These are phyloP conservation scores for Camellia sinensis DNA, from an alignment of 148 eudicot genomes.

Conservation along the genomic window DNA sequence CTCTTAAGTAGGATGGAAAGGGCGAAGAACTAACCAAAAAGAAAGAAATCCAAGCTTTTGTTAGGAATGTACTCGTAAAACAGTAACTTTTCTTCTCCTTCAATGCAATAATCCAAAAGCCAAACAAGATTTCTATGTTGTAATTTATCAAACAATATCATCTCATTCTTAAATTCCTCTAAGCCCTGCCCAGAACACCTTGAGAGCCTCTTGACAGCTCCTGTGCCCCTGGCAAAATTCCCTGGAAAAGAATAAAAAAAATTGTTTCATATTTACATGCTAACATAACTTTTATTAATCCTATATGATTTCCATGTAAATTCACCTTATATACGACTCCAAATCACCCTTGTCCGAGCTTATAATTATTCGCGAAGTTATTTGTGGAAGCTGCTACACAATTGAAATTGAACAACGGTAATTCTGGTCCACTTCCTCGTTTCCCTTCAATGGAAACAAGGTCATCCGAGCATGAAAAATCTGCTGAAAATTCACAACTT, in stretches of 20 bases:
- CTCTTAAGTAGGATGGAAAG: not conserved
- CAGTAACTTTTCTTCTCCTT: slow-evolving; percentile 23
- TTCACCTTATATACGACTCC: slow-evolving; percentile 50
- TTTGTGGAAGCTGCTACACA: slow-evolving; percentile 36
- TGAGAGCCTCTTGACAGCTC: slow-evolving; percentile 26
- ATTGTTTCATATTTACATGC: not conserved
- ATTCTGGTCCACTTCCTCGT: slow-evolving; percentile 5
- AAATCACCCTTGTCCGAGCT: slow-evolving; percentile 56
- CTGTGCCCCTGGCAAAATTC: slow-evolving; percentile 16
- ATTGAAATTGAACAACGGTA: slow-evolving; percentile 31
- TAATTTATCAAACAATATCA: slow-evolving; percentile 15
- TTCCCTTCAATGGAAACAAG: no score
- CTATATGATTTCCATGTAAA: not conserved
- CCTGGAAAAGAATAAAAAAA: not conserved
- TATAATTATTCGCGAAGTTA: slow-evolving; percentile 31
- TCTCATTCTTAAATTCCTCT: slow-evolving; percentile 21
- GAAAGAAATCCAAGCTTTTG: slow-evolving; percentile 25
- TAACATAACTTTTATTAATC: not conserved
- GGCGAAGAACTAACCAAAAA: slow-evolving; percentile 14
- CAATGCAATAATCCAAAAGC: slow-evolving; percentile 21
- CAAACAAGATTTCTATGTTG: slow-evolving; percentile 24
- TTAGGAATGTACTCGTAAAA: slow-evolving; percentile 24
- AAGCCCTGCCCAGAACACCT: slow-evolving; percentile 21
- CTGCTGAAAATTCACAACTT: slow-evolving; percentile 2
- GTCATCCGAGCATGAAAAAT: not conserved